Conservation (phyloP, 176 grass and related monocot species). For the Raddia distichophylla region DNA sequence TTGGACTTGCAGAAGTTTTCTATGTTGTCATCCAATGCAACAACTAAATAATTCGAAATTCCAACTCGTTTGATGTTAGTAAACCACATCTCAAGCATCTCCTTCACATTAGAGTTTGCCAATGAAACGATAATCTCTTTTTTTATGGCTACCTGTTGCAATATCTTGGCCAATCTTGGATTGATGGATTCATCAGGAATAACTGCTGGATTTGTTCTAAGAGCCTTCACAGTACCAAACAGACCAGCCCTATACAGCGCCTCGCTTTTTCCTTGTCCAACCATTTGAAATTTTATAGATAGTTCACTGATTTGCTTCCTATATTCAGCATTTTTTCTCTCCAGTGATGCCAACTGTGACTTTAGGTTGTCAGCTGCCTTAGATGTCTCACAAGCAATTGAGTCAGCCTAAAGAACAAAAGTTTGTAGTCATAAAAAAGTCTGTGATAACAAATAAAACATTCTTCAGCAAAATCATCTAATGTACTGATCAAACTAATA, state of each 20-base stretch:
- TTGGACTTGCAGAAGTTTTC: constrained; percentile 75
- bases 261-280: constrained; percentile 60
- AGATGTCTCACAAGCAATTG: constrained; percentile 61
- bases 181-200: constrained; percentile 76
- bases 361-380: constrained; percentile 50
- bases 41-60: constrained; percentile 89
- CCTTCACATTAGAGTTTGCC: constrained; percentile 94
- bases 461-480: constrained; percentile 5
- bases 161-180: constrained; percentile 73
- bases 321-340: constrained; percentile 72
- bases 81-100: constrained; percentile 87
- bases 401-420: constrained; percentile 52
- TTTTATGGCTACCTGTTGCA: constrained; percentile 72
- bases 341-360: constrained; percentile 59
- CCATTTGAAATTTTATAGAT: constrained; percentile 71
- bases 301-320: constrained; percentile 75
- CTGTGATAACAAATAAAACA: constrained; percentile 14
- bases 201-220: constrained; percentile 87
- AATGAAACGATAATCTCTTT: constrained; percentile 89
- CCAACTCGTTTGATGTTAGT: constrained; percentile 85
- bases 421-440: constrained; percentile 29
- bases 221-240: constrained; percentile 90
- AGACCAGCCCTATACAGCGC: constrained; percentile 61
- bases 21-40: constrained; percentile 81
- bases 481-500: neutral